phyloP scores from a whole-genome alignment of 176 grass and related monocot species.

The Cenchrus fungigraminus region DNA sequence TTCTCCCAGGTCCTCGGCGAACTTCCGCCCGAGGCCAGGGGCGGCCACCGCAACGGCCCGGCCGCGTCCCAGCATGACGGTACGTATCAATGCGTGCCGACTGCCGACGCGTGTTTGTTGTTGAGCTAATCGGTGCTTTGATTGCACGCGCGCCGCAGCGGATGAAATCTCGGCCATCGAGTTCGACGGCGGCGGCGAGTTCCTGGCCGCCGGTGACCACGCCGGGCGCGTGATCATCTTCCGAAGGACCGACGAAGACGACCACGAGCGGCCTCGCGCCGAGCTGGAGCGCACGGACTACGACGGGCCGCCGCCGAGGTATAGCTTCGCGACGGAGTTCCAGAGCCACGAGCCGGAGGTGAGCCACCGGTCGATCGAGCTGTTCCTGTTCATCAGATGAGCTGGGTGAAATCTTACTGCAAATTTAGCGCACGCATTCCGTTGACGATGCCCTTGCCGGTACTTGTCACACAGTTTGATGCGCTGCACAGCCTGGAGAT shows the following conservation, averaged over 20 bases:
- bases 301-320: constrained; percentile 40
- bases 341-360: constrained; percentile 67
- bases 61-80: constrained; percentile 1
- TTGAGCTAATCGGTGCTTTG: not conserved
- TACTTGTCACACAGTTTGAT: constrained; percentile 45
- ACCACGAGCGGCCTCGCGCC: not conserved
- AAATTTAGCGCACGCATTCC: not conserved
- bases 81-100: not conserved
- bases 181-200: constrained; percentile 50
- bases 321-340: constrained; percentile 55
- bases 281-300: constrained; percentile 49
- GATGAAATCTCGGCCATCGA: constrained; percentile 50
- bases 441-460: not conserved
- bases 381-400: not conserved
- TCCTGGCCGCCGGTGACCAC: constrained; percentile 55
- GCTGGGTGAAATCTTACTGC: not conserved
- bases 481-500: constrained; percentile 62
- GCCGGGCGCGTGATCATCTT: constrained; percentile 57
- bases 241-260: constrained; percentile 7
- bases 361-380: not conserved
- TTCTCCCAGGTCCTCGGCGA: constrained; percentile 70
- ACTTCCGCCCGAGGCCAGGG: constrained; percentile 18
- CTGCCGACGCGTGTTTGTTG: not conserved
- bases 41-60: not conserved
- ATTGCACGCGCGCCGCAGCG: constrained; percentile 9